Conservation (phyloP, 805 yeast genomes). For the Suhomyces kilbournensis region DNA sequence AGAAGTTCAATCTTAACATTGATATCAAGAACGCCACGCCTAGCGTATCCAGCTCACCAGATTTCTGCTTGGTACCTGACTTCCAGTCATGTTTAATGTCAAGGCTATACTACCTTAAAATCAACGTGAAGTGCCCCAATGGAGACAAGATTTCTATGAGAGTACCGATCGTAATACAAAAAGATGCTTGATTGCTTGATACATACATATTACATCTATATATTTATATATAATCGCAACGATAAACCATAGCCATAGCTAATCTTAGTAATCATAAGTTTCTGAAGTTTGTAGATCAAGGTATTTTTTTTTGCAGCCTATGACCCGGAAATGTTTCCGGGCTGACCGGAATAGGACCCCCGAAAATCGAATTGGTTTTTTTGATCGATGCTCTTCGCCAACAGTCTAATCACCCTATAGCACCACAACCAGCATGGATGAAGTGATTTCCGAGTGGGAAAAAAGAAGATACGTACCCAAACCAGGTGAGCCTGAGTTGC, state of each 20-base stretch:
- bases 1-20: conserved; percentile 21
- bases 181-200: conserved; percentile 1
- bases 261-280: background rate
- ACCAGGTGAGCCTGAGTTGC: conserved; percentile 67
- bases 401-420: background rate
- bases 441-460: conserved; percentile 37
- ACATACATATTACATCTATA: background rate
- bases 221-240: background rate
- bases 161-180: conserved; percentile 27
- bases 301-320: background rate
- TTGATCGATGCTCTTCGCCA: background rate
- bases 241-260: background rate
- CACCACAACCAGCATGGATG: background rate
- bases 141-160: conserved; percentile 22
- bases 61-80: conserved; percentile 36
- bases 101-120: conserved; percentile 31
- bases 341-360: background rate
- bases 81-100: conserved; percentile 37
- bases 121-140: conserved; percentile 22
- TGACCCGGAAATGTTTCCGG: background rate
- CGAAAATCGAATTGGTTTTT: background rate
- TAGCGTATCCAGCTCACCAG: conserved; percentile 13
- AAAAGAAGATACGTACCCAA: conserved; percentile 38
- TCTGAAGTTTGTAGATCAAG: background rate
- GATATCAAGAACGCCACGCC: conserved; percentile 25